Conservation (phyloP, 83 land plant genomes). For the Picea abies region DNA sequence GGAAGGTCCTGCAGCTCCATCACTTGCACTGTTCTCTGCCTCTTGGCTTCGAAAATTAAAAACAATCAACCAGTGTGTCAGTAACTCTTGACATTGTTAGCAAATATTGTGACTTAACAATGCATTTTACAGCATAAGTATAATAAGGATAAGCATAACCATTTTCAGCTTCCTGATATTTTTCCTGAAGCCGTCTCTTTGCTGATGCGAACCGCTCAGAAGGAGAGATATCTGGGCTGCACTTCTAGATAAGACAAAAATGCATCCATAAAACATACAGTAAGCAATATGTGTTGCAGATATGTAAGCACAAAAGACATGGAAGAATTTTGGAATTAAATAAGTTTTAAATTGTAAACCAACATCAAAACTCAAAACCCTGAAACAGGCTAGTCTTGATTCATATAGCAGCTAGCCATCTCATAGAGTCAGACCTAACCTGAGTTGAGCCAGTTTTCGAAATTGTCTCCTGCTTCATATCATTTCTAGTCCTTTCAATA, state of each 20-base stretch:
- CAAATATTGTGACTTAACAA: no score
- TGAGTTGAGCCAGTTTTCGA: slow-evolving; percentile 14
- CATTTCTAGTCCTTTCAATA: not conserved
- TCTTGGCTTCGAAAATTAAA: slow-evolving; percentile 9
- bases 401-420: not conserved
- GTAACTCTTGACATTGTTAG: not conserved
- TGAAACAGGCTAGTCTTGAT: not conserved
- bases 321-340: not conserved
- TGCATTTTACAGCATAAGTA: no score
- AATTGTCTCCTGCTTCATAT: slow-evolving; percentile 1
- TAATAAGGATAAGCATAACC: not conserved
- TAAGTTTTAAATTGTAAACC: not conserved
- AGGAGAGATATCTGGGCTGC: not conserved
- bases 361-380: not conserved
- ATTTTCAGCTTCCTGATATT: slow-evolving; percentile 14
- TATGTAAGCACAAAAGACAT: no score
- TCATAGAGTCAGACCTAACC: not conserved
- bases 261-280: not conserved
- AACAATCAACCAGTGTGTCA: slow-evolving; percentile 1
- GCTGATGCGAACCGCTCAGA: slow-evolving; percentile 5
- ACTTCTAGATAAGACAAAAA: not conserved
- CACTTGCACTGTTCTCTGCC: slow-evolving; percentile 13
- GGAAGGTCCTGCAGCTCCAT: slow-evolving; percentile 14
- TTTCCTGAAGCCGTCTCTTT: slow-evolving; percentile 12
- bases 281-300: not conserved